A percentile compares a stretch with the other conserved stretches of the same genome.
phyloP scores from a whole-genome alignment of 176 grass and related monocot genomes.

The Juncus effusus region DNA sequence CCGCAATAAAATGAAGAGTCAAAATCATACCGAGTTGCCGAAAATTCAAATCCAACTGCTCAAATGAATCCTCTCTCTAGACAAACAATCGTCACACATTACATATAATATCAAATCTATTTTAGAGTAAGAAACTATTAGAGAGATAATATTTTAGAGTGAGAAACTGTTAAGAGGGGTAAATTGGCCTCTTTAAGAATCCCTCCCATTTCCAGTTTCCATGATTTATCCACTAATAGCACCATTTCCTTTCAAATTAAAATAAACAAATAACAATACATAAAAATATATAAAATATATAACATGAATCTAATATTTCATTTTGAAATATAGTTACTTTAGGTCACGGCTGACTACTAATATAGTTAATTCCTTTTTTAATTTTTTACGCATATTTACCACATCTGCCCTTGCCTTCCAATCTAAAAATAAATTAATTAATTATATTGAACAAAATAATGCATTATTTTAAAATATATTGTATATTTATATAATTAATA shows the following conservation, averaged over 20 bases:
- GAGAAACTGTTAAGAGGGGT: too few species aligned
- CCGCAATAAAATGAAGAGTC: neutral
- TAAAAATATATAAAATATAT: neutral
- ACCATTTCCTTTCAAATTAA: conserved; percentile 59
- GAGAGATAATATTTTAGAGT: too few species aligned
- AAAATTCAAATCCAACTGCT: conserved; percentile 2
- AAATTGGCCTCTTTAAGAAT: conserved; percentile 54
- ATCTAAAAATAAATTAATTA: conserved; percentile 32
- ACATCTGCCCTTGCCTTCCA: conserved; percentile 91
- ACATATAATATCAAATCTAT: neutral
- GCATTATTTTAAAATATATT: neutral
- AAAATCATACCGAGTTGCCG: neutral
- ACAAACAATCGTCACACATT: neutral
- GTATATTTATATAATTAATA: neutral
- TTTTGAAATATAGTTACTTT: conserved; percentile 40
- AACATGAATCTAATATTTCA: neutral
- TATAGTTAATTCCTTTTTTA: conserved; percentile 69
- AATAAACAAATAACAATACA: neutral
- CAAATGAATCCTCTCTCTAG: too few species aligned
- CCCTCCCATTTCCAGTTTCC: conserved; percentile 77
- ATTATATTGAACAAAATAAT: neutral
- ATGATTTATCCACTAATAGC: conserved; percentile 68
- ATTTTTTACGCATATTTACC: conserved; percentile 68
- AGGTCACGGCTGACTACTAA: conserved; percentile 82
- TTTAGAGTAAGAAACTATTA: too few species aligned